These are phyloP conservation scores for Panaeolus cyanescens DNA, from an alignment of 768 basidiomycete species.

Conservation along the genomic window DNA sequence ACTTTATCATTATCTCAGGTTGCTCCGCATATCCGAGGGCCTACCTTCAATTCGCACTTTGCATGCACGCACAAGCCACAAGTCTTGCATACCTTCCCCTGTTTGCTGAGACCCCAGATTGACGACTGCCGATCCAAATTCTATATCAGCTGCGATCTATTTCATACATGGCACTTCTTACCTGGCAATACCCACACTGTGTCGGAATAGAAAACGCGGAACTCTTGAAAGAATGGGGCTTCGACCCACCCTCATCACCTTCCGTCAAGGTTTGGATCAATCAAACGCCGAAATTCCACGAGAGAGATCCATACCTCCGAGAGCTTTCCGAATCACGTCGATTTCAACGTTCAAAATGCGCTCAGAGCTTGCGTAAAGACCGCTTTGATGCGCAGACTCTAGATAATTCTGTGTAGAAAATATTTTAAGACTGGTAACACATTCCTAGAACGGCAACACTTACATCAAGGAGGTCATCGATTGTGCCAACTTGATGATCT, in stretches of 20 bases:
- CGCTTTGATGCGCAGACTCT: constrained; percentile 62
- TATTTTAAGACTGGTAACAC: constrained; percentile 4
- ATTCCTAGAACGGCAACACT: constrained; percentile 15
- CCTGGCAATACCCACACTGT: constrained; percentile 81
- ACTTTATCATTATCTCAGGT: constrained; percentile 1
- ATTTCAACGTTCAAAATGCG: constrained; percentile 65
- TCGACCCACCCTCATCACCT: constrained; percentile 76
- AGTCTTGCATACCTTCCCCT: constrained; percentile 80
- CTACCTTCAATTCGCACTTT: constrained; percentile 85
- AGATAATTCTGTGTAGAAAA: constrained; percentile 52
- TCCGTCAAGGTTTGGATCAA: constrained; percentile 11
- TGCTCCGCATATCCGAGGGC: background rate
- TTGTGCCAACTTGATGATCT: constrained; percentile 53
- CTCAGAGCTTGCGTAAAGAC: constrained; percentile 55
- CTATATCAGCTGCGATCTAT: background rate
- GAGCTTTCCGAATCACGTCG: constrained; percentile 54
- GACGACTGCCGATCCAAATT: constrained; percentile 51
- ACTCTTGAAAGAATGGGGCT: constrained; percentile 81
- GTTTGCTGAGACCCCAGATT: constrained; percentile 87
- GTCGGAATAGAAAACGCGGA: constrained; percentile 87
- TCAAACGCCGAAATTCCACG: background rate
- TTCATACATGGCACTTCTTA: constrained; percentile 24
- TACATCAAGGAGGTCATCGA: constrained; percentile 63
- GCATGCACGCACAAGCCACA: constrained; percentile 82
- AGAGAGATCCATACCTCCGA: constrained; percentile 54